Evolutionary conservation across 441 rosid species (phyloP), one percentile per base, ranked within the genome.

Genomic region (Populus tomentosa): DNA sequence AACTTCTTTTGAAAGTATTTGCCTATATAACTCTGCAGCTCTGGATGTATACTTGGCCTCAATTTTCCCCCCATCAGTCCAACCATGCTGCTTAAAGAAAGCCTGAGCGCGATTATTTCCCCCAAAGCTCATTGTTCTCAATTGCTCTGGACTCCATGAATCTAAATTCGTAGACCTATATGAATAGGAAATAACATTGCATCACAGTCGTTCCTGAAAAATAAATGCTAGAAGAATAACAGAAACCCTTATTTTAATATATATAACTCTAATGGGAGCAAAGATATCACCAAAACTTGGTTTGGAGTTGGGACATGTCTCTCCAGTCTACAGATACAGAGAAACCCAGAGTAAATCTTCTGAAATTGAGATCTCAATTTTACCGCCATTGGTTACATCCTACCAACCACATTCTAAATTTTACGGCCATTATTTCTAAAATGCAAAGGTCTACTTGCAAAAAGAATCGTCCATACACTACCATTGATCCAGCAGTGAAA

Each of bases 61-160:
- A 76, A 87, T 86, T 84, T 91, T 90, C 10, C 91, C 94, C 36
- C 90, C 99, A 69, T 88, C 94, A 74, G 85, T 85, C 98, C 99
- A 94, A 69, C 99, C 98, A 71, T 96, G 97, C 74, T 92, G 98
- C 91, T 96, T 96, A 84, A 96, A 96, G 84, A 96, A 94, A 69
- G 75, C 93, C 16, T 92, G 97, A 7, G 97, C 98, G 61, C 96
- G 94, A 81, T 90, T 90, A 81, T 96, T 96, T 77, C 98, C 99
- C 71, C n/a, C 88, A 96, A 69, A n/a, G n/a, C n/a, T n/a, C n/a
- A n/a, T n/a, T n/a, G n/a, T n/a, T n/a, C n/a, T n/a, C n/a, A n/a
- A n/a, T 78, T 96, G 98, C 78, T 96, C 99, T 14, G 89, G 80
- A 82, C 80, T 88, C 99, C 99, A 96, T 10, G 98, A 90, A 80